These are phyloP conservation scores for Mycena amicta DNA, from an alignment of 768 basidiomycete genomes.

Conservation along the genomic window DNA sequence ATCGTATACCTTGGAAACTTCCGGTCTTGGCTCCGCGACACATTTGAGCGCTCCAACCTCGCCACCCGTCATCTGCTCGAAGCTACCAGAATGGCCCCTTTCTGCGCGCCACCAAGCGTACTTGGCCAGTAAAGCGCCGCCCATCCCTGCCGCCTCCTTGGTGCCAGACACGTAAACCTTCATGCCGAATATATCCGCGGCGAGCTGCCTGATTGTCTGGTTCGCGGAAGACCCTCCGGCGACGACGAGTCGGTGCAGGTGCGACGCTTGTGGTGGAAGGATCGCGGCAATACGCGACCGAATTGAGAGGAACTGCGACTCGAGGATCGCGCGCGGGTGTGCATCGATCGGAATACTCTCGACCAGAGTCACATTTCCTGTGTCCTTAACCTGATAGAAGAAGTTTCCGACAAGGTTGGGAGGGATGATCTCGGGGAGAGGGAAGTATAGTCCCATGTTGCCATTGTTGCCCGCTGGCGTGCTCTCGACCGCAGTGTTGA, in stretches of 20 bases:
- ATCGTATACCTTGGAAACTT: slow-evolving; percentile 53
- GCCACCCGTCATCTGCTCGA: slow-evolving; percentile 65
- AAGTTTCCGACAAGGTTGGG: slow-evolving; percentile 72
- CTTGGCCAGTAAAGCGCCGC: slow-evolving; percentile 71
- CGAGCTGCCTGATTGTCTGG: slow-evolving; percentile 68
- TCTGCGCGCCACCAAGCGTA: slow-evolving; percentile 67
- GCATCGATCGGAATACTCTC: slow-evolving; percentile 42
- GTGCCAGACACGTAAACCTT: slow-evolving; percentile 69
- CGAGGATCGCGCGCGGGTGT: slow-evolving; percentile 77
- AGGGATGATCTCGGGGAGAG: slow-evolving; percentile 86
- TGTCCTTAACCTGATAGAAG: slow-evolving; percentile 44
- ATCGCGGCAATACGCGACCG: slow-evolving; percentile 70
- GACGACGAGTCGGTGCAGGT: slow-evolving; percentile 67
- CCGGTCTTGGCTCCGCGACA: slow-evolving; percentile 59
- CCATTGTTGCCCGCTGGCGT: slow-evolving; percentile 62
- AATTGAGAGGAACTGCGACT: slow-evolving; percentile 85
- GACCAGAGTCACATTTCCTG: slow-evolving; percentile 30
- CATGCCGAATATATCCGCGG: slow-evolving; percentile 79
- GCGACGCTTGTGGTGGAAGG: slow-evolving; percentile 56
- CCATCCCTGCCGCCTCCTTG: slow-evolving; percentile 72
- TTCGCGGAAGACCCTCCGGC: slow-evolving; percentile 83
- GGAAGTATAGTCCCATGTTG: slow-evolving; percentile 76
- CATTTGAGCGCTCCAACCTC: slow-evolving; percentile 56
- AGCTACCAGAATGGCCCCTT: slow-evolving; percentile 47
- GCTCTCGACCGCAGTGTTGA: slow-evolving; percentile 64